phyloP scores from a whole-genome alignment of 768 basidiomycete genomes.

The Dacryopinax primogenitus region DNA sequence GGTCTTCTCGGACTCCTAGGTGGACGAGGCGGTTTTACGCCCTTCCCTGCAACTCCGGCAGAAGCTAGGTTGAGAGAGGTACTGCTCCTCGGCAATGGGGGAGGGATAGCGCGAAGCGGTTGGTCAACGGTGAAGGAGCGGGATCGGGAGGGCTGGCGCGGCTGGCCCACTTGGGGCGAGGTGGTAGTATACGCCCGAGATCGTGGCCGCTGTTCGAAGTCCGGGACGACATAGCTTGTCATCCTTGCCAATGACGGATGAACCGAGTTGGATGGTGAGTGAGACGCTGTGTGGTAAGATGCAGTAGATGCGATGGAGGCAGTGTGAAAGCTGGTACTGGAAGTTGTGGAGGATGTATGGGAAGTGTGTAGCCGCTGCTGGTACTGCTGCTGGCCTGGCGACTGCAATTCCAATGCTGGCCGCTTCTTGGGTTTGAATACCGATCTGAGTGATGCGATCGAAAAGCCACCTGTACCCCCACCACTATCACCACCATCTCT shows the following conservation, averaged over 20 bases:
- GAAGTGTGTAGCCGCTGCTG: too few relatives aligned
- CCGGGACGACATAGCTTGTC: not conserved
- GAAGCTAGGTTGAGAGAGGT: not conserved
- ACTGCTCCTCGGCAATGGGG: not conserved
- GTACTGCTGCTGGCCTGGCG: too few relatives aligned
- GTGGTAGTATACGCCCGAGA: not conserved
- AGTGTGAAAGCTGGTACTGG: not conserved
- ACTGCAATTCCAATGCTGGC: not conserved
- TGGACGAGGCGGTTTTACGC: not conserved
- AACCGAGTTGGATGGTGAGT: not conserved
- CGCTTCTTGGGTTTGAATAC: constrained; percentile 1
- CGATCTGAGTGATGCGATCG: not conserved
- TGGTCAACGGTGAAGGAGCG: not conserved
- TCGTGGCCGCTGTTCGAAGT: not conserved
- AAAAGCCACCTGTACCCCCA: not conserved
- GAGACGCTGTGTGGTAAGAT: too few relatives aligned
- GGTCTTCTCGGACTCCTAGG: not conserved
- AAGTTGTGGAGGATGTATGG: not conserved
- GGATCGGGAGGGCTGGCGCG: not conserved
- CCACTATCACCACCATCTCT: not conserved
- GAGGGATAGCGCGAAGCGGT: not conserved
- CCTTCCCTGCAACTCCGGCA: not conserved
- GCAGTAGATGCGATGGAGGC: not conserved
- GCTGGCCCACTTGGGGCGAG: not conserved
- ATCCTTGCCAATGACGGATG: not conserved